Percentiles rank a stretch among this genome's conserved stretches.
phyloP scores from a whole-genome alignment of 2,329 filamentous ascomycete species.

The Talaromyces amestolkiae region DNA sequence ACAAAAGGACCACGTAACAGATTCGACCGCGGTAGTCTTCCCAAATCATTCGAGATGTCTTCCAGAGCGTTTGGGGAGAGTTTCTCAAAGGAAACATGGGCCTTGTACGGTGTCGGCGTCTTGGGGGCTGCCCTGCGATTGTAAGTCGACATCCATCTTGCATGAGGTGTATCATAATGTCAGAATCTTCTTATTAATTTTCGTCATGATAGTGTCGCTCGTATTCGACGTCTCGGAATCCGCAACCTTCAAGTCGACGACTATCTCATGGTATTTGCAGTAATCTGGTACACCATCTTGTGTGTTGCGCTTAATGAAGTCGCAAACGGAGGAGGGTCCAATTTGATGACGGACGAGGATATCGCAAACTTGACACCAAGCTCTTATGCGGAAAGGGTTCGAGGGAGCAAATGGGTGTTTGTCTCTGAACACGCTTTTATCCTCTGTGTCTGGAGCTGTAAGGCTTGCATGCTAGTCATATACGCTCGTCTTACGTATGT shows the following conservation, averaged over 20 bases:
- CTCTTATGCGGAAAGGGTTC: slow-evolving; percentile 43
- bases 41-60: background rate
- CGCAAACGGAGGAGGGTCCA: slow-evolving; percentile 56
- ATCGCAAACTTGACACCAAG: slow-evolving; percentile 46
- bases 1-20: background rate
- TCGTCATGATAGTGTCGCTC: slow-evolving; percentile 31
- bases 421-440: slow-evolving; percentile 63
- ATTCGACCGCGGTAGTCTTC: background rate
- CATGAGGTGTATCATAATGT: background rate
- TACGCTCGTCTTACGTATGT: slow-evolving; percentile 51
- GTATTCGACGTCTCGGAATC: slow-evolving; percentile 45
- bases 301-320: slow-evolving; percentile 56
- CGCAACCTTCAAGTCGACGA: slow-evolving; percentile 56
- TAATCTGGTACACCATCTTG: slow-evolving; percentile 57
- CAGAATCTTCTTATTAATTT: background rate
- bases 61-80: slow-evolving; percentile 26
- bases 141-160: slow-evolving; percentile 34
- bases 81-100: slow-evolving; percentile 42
- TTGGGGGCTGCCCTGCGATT: slow-evolving; percentile 37
- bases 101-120: slow-evolving; percentile 41
- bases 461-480: slow-evolving; percentile 54
- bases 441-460: slow-evolving; percentile 53
- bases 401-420: slow-evolving; percentile 62
- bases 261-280: slow-evolving; percentile 54
- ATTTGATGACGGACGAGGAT: slow-evolving; percentile 56